These are phyloP conservation scores for Kodamaea lidongshanica DNA, from an alignment of 805 yeast genomes.

Conservation along the genomic window DNA sequence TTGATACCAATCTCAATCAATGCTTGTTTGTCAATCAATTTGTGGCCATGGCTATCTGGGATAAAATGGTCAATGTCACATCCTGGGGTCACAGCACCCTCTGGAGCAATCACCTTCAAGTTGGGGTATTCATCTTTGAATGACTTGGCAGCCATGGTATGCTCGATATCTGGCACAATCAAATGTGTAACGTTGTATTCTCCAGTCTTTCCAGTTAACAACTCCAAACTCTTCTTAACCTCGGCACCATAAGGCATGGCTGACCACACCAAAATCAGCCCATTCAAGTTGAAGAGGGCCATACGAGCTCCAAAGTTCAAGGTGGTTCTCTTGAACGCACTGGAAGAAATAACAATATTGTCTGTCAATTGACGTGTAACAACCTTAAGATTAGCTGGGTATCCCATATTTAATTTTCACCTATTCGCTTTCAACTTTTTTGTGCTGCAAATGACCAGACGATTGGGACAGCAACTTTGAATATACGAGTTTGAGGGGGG, in stretches of 20 bases:
- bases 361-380: slow-evolving; percentile 26
- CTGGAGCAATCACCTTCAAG: slow-evolving; percentile 50
- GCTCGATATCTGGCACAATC: slow-evolving; percentile 59
- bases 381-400: slow-evolving; percentile 30
- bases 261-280: slow-evolving; percentile 44
- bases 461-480: no score
- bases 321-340: slow-evolving; percentile 28
- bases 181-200: slow-evolving; percentile 40
- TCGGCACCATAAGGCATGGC: slow-evolving; percentile 50
- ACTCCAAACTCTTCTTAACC: slow-evolving; percentile 35
- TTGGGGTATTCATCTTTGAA: slow-evolving; percentile 47
- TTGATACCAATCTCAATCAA: slow-evolving; percentile 28
- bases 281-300: slow-evolving; percentile 31
- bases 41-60: slow-evolving; percentile 29
- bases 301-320: slow-evolving; percentile 38
- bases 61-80: slow-evolving; percentile 36
- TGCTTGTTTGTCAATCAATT: slow-evolving; percentile 16
- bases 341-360: slow-evolving; percentile 29
- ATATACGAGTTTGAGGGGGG: no score
- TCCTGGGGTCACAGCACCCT: slow-evolving; percentile 25
- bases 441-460: no score
- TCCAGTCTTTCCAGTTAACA: slow-evolving; percentile 27
- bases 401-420: slow-evolving; percentile 21
- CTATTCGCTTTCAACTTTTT: no score
- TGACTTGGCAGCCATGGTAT: slow-evolving; percentile 54